Evolutionary conservation across 2,329 filamentous ascomycete genomes (phyloP), one percentile per base, ranked within the genome.

Genomic region (Trichoderma cornu-damae): DNA sequence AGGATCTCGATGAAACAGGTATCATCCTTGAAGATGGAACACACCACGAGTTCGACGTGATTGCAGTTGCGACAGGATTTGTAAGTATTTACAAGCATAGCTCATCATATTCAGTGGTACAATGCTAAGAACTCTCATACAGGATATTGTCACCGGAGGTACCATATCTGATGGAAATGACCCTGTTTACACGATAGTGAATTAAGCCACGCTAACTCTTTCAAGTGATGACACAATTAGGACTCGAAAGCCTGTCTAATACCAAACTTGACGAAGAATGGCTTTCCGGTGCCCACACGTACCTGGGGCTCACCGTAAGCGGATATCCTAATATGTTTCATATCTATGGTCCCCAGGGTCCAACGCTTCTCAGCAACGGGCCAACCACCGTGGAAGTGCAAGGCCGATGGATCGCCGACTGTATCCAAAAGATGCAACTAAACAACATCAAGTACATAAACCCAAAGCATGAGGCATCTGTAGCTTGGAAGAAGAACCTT

Each of bases 341-440:
- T 61, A 69, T 79, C 48, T 84, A 83, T 64, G 81, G 81, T 0
- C 71, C 76, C 0, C 82, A 85, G n/a, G 79, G 72, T 0, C 82
- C 82, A 0, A 83, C 80, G 0, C 73, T 80, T 0, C 69, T 84
- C 4, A 68, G 73, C 63, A 86, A 85, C 61, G 82, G 81, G 0
- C 82, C 83, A 0, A 75, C 77, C 0, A 75, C 72, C 1, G 75
- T 79, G 6, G 79, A 84, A 60, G 64, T 81, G 1, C 82, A 86
- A 62, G 82, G 80, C 2, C 70, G 79, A 0, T 85, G 79, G 80
- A 78, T 84, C 55, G 70, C 73, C 14, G 75, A 80, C 46, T 66
- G 67, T 42, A 79, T 85, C 54, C 68, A 72, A 34, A 74, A 80
- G 65, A 77, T 83, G 61, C 67, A 74, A 61, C 61, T 63, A 1